Base-by-base conservation (phyloP, 768 basidiomycete species). In the Boletus bicolor region DNA sequence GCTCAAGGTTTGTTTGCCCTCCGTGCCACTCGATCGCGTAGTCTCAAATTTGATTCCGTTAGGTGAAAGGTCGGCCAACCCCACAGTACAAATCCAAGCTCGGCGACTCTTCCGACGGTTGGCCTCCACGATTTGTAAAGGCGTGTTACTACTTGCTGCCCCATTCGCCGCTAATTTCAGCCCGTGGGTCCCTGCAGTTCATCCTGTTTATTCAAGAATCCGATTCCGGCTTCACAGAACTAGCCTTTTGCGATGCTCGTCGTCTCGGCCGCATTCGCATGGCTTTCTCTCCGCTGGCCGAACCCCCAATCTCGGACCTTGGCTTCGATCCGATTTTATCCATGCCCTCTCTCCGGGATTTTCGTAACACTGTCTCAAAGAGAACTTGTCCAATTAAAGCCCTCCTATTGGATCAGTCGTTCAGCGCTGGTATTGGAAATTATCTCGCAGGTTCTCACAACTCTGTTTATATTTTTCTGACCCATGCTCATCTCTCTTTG, bases 351-450 rank as follows among this genome's bases (percentile, higher is more conserved):
- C 60, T 86, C 1, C 74, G 74, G 7, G 75, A 79, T 35, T 89
- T 89, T 67, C 68, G 71, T 44, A 51, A 64, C 0, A 58, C 75
- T 17, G 75, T 88, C 30, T 66, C 68, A 24, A 86, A 79, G 60
- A 79, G 86, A 51, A 72, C 77, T 5, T 85, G 85, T 53, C 83
- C 89, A 4, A 78, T 88, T 53, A 91, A 91, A 64, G 83, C 85
- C 1, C 75, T 92, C n/a, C 75, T 91, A 14, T 77, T 91, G 41
- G 84, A 91, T 68, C 89, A 91, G 67, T 82, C 85, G 0, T 91
- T 91, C 73, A 87, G 82, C 58, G 88, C 89, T 11, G 90, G 90
- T 1, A 81, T 92, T 10, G 87, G 90, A 4, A 92, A 91, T 66
- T 91, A 89, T 85, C 82, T 91, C 19, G 89, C 89, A 62, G 87